Evolutionary conservation across 805 yeast genomes (phyloP), one percentile per base, ranked within the genome.

Genomic region (Zygosaccharomyces siamensis): DNA sequence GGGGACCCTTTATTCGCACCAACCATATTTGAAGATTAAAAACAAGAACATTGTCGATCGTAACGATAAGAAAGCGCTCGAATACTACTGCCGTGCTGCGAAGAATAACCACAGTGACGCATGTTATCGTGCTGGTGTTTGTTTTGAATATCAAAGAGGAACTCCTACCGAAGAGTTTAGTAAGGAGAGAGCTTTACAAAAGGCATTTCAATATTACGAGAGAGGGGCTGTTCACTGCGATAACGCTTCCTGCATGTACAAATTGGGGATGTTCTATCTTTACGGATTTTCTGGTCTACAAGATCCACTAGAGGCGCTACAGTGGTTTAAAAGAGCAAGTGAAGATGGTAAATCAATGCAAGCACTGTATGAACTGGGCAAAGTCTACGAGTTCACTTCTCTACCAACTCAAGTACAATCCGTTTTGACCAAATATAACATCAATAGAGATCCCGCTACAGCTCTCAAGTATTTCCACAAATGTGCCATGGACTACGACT

Each of bases 61-160:
- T 49, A 82, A 84, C 66, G 80, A 79, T 56, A 72, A 63, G 36
- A 77, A 77, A 56, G 89, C 90, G 2, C 80, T 78, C 57, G 80
- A 78, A 51, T 70, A 74, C 43, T 86, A 84, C 62, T 56, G 66
- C 27, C 78, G 76, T 50, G 84, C 89, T 0, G 84, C 88, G 5
- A 69, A 70, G 41, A 73, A 73, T 37, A 75, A 77, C 18, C 82
- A 82, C 57, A 72, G 80, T 0, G 77, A 77, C 46, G 84, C 86
- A 7, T 74, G 82, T 49, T 86, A 83, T 67, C 69, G 92, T 43
- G 76, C 81, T 1, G 93, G 85, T 0, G 84, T 84, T 28, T 80
- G 88, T 58, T 75, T 75, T 58, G 93, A 86, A 62, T 71, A 52
- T 39, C 56, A 52, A 32, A 56, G 61, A 26, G 83, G 61, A 84